Evolutionary conservation across 805 yeast genomes (phyloP).

Genomic region (Metschnikowia santaceciliae): DNA sequence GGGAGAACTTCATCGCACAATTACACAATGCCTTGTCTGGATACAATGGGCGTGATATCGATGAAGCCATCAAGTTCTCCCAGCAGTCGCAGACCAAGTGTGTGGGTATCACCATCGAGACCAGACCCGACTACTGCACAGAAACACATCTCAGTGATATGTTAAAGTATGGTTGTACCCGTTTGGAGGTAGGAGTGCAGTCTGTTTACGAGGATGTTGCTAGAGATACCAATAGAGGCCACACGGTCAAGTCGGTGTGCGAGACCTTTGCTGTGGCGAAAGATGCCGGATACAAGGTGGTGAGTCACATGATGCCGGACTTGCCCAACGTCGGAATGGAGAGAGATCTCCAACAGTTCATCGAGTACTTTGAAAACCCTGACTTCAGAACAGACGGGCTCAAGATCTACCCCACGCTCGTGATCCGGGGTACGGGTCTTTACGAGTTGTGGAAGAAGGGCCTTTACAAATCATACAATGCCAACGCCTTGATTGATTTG

Average conservation of each 20-base stretch:
- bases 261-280: conserved; percentile 95
- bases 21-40: conserved; percentile 95
- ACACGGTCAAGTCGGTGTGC: conserved; percentile 92
- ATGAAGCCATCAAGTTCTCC: conserved; percentile 85
- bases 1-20: conserved; percentile 85
- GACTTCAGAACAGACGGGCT: conserved; percentile 96
- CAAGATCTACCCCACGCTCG: conserved; percentile 92
- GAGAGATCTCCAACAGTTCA: conserved; percentile 91
- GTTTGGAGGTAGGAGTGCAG: conserved; percentile 96
- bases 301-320: conserved; percentile 99
- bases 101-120: conserved; percentile 97
- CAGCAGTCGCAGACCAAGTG: conserved; percentile 95
- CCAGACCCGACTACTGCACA: conserved; percentile 97
- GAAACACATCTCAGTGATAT: conserved; percentile 92
- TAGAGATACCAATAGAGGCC: conserved; percentile 96
- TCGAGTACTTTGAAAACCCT: conserved; percentile 95
- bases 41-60: conserved; percentile 77
- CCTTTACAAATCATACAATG: conserved; percentile 87
- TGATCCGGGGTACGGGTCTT: conserved; percentile 94
- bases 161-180: conserved; percentile 94
- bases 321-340: conserved; percentile 98
- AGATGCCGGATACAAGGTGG: conserved; percentile 97
- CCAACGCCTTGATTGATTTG: conserved; percentile 87
- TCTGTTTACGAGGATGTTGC: conserved; percentile 98
- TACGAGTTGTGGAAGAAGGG: conserved; percentile 98